Conservation (phyloP, 257 asterid species). For the Solanum bulbocastanum region DNA sequence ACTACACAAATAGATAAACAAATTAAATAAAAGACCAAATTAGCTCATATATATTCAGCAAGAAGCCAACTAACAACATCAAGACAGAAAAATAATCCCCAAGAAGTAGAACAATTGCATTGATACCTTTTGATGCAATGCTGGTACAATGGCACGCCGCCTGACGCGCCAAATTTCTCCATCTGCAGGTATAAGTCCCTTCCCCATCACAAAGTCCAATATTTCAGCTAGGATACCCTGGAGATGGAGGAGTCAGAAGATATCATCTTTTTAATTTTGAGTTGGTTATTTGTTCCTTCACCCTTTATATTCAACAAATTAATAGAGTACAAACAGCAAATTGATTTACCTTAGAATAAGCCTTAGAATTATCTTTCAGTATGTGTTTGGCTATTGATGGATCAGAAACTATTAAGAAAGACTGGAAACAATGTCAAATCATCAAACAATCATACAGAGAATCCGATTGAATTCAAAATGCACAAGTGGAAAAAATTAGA, state of each 20-base stretch:
- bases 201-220: conserved; percentile 95
- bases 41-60: neutral
- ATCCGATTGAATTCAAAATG: neutral
- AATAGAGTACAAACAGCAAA: neutral
- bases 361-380: conserved; percentile 74
- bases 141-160: conserved; percentile 92
- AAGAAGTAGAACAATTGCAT: neutral
- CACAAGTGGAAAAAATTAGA: neutral
- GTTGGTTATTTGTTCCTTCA: neutral
- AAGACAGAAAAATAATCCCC: neutral
- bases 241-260: neutral
- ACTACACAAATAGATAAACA: neutral
- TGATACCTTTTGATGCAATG: conserved; percentile 81
- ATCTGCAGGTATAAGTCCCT: conserved; percentile 99
- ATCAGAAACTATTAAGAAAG: conserved; percentile 86
- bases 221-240: conserved; percentile 98
- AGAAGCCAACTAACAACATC: neutral
- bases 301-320: neutral
- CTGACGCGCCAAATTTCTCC: conserved; percentile 93
- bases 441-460: neutral
- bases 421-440: conserved; percentile 44
- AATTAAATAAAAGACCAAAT: neutral
- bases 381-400: conserved; percentile 84
- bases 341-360: conserved; percentile 74
- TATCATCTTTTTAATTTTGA: neutral